These are phyloP conservation scores for Erysimum cheiri DNA, from an alignment of 441 rosid genomes.

Conservation along the genomic window DNA sequence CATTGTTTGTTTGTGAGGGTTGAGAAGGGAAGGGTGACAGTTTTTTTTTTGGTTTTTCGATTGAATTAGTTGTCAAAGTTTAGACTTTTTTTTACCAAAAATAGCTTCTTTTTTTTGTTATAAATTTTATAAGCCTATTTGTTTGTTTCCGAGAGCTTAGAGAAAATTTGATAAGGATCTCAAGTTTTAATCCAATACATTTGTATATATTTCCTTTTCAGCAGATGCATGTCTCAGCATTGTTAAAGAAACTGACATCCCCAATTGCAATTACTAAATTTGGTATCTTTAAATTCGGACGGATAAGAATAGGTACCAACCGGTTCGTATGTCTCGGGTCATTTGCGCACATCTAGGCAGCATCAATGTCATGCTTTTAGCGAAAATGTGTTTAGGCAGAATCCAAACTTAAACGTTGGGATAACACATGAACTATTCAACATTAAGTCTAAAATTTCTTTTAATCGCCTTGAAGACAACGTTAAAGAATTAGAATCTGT, in stretches of 20 bases:
- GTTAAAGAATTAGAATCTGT: constrained; percentile 20
- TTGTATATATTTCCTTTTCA: neutral
- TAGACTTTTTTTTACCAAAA: constrained; percentile 30
- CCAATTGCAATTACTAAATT: neutral
- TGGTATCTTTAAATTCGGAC: constrained; percentile 10
- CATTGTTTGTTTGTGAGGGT: constrained; percentile 40
- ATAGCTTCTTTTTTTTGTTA: constrained; percentile 21
- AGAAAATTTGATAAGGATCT: constrained; percentile 3
- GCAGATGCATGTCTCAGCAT: neutral
- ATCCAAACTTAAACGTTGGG: constrained; percentile 2
- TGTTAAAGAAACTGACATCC: constrained; percentile 1
- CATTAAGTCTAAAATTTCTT: constrained; percentile 1
- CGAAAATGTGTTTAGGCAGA: neutral
- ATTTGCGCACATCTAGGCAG: neutral
- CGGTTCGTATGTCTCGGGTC: neutral
- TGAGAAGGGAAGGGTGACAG: constrained; percentile 19
- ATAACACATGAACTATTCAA: neutral
- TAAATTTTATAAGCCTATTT: neutral
- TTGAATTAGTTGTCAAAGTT: constrained; percentile 27
- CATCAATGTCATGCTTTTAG: neutral
- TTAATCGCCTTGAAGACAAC: constrained; percentile 13
- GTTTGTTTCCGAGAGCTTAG: constrained; percentile 18
- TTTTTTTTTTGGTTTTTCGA: constrained; percentile 19
- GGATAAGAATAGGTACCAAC: neutral
- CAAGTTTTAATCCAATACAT: neutral